Conservation (phyloP, 371 early-diverging fungal species). For the Actinomortierella wolfii region DNA sequence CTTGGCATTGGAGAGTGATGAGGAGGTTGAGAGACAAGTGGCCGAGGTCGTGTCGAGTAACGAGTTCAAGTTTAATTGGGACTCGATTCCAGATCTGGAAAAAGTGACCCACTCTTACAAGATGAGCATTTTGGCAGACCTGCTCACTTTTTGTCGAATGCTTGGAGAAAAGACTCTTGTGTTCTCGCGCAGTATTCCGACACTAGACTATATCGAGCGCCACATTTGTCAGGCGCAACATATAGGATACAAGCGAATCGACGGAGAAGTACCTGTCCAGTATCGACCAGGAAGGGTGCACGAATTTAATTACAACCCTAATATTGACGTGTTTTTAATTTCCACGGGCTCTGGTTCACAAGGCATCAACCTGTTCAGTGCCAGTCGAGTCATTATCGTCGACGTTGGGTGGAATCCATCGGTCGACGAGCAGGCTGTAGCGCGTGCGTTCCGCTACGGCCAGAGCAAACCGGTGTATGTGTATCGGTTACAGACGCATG, state of each 20-base stretch:
- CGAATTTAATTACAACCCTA: constrained; percentile 63
- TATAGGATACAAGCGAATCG: constrained; percentile 50
- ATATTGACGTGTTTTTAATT: constrained; percentile 68
- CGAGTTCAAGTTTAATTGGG: background rate
- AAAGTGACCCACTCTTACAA: constrained; percentile 51
- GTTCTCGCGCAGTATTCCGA: constrained; percentile 74
- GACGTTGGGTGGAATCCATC: constrained; percentile 98
- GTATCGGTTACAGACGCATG: constrained; percentile 68
- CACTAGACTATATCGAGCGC: constrained; percentile 65
- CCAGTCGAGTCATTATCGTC: constrained; percentile 86
- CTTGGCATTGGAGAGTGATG: too few relatives aligned
- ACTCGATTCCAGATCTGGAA: constrained; percentile 12
- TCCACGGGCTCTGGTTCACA: constrained; percentile 80
- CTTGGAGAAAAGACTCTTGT: constrained; percentile 71
- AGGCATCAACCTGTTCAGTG: constrained; percentile 89
- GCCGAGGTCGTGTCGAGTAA: too few relatives aligned
- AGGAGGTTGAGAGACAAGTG: too few relatives aligned
- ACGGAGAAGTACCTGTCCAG: constrained; percentile 50
- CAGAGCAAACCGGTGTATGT: constrained; percentile 77
- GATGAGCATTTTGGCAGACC: constrained; percentile 51
- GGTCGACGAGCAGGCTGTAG: constrained; percentile 90
- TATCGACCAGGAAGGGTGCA: constrained; percentile 78
- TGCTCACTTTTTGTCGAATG: constrained; percentile 49
- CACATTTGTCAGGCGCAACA: constrained; percentile 8
- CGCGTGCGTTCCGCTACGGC: constrained; percentile 81